Evolutionary conservation across 768 basidiomycete genomes (phyloP), one percentile per base, ranked within the genome.

Genomic region (Tulasnella sp.): DNA sequence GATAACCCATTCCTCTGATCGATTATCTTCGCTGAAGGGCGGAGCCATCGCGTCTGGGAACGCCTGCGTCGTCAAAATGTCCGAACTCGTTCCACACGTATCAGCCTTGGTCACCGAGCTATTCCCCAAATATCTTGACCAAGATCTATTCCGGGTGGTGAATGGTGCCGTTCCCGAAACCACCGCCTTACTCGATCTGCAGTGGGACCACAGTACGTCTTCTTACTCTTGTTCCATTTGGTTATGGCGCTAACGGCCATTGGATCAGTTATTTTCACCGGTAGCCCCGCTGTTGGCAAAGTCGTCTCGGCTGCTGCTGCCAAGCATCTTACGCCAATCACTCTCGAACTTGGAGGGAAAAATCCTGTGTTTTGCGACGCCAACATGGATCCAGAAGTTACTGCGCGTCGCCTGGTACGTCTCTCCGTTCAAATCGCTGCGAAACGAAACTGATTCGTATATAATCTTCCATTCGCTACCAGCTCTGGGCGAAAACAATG

Each of bases 11-110:
- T 8, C 24, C 54, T n/a, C 24, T 73, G 24, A 73, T 14, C 37
- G 14, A 7, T n/a, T 12, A 40, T 37, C 42, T 72, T 31, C 58
- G 31, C 4, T 76, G 20, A 46, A 84, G 83, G 80, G 83, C 73
- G 92, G 92, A 12, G 95, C 95, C 1, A 89, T 97, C 50, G 92
- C 94, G 0, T 93, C 94, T 2, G 95, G 95, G 8, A 92, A 92
- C 83, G 88, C 93, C 0, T 90, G 90, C 5, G 85, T 93, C 8
- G 72, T 96, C 76, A 96, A 96, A 84, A 93, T 94, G 0, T 93
- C 96, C 0, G 96, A 96, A 83, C 86, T 90, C 4, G 86, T 90
- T 0, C 90, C 92, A 0, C 88, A 89, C 2, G 86, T 87, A 6
- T 90, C 90, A 60, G 83, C 88, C 14, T 88, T 96, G 18, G 84